A percentile compares a stretch with the other conserved stretches of the same genome.
Evolutionary conservation across 2,329 filamentous ascomycete species (phyloP).

Genomic region (Fusarium protoensiforme): DNA sequence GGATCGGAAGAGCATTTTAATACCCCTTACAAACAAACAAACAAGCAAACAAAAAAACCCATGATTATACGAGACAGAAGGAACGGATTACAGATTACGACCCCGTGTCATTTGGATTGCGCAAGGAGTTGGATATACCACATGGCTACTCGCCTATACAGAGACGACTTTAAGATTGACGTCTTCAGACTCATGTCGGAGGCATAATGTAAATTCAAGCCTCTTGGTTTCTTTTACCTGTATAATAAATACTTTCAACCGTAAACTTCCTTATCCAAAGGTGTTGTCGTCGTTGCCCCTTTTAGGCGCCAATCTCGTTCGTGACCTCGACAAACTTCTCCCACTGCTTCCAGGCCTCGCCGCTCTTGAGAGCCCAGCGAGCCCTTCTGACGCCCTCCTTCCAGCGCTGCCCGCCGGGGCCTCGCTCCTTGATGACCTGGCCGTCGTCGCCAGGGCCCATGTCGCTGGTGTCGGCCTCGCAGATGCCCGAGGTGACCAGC

Average conservation of each 20-base stretch:
- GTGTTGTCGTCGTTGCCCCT: not conserved
- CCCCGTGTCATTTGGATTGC: not conserved
- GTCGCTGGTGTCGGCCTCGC: slow-evolving; percentile 81
- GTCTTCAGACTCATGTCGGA: not conserved
- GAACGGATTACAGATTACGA: slow-evolving; percentile 5
- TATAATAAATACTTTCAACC: not conserved
- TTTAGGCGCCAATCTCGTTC: slow-evolving; percentile 60
- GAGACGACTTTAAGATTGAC: not conserved
- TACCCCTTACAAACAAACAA: not conserved
- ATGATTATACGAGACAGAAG: not conserved
- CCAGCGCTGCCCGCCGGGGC: slow-evolving; percentile 89
- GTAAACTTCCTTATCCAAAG: not conserved
- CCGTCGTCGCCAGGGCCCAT: slow-evolving; percentile 87
- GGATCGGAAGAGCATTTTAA: slow-evolving; percentile 23
- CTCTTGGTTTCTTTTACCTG: slow-evolving; percentile 1
- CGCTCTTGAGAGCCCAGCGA: slow-evolving; percentile 87
- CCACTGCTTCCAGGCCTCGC: slow-evolving; percentile 87
- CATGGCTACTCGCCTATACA: not conserved
- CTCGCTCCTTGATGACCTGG: slow-evolving; percentile 81
- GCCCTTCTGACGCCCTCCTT: slow-evolving; percentile 93
- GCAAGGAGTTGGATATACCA: slow-evolving; percentile 25
- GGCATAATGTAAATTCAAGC: slow-evolving; percentile 4
- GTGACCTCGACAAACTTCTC: slow-evolving; percentile 85
- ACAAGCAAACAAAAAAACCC: not conserved
- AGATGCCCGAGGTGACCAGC: slow-evolving; percentile 86